A percentile compares a stretch with the other conserved stretches of the same genome.
Conservation (phyloP, 2,329 filamentous ascomycete genomes). For the Aspergillus aculeatus region DNA sequence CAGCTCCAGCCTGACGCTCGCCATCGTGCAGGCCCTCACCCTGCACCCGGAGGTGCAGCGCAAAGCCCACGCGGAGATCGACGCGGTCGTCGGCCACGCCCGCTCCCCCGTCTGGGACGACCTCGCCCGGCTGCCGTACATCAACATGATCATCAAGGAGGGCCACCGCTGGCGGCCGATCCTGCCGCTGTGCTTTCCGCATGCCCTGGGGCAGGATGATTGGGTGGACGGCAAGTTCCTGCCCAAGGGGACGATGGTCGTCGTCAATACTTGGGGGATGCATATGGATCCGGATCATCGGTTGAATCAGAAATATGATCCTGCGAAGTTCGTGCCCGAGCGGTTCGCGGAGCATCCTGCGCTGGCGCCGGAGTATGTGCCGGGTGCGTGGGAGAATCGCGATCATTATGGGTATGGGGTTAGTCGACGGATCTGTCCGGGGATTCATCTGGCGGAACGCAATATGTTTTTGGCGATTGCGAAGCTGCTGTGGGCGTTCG, state of each 20-base stretch:
- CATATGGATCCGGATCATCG: slow-evolving; percentile 29
- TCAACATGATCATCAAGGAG: slow-evolving; percentile 57
- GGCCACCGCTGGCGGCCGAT: slow-evolving; percentile 55
- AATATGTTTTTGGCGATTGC: slow-evolving; percentile 30
- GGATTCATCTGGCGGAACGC: slow-evolving; percentile 35
- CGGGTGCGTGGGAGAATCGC: slow-evolving; percentile 30
- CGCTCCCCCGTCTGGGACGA: slow-evolving; percentile 49
- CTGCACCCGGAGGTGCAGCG: slow-evolving; percentile 14
- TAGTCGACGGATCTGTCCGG: slow-evolving; percentile 34
- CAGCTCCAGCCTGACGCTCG: slow-evolving; percentile 39
- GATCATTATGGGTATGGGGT: slow-evolving; percentile 31
- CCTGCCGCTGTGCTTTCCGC: slow-evolving; percentile 15
- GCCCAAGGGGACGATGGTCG: slow-evolving; percentile 46
- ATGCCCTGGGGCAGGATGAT: slow-evolving; percentile 32
- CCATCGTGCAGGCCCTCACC: slow-evolving; percentile 22
- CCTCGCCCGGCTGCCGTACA: slow-evolving; percentile 31
- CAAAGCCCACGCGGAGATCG: slow-evolving; percentile 50
- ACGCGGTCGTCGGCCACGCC: slow-evolving; percentile 49
- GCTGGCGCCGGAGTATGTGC: slow-evolving; percentile 38
- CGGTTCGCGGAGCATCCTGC: slow-evolving; percentile 29
- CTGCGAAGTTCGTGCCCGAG: slow-evolving; percentile 19
- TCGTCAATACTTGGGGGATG: slow-evolving; percentile 52
- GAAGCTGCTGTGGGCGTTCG: slow-evolving; percentile 34
- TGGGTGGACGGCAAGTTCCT: slow-evolving; percentile 46
- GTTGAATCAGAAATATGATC: too few species aligned